Percentiles rank a stretch among this genome's conserved stretches.
These are phyloP conservation scores for Candida easanensis DNA, from an alignment of 805 yeast species.

Conservation along the genomic window DNA sequence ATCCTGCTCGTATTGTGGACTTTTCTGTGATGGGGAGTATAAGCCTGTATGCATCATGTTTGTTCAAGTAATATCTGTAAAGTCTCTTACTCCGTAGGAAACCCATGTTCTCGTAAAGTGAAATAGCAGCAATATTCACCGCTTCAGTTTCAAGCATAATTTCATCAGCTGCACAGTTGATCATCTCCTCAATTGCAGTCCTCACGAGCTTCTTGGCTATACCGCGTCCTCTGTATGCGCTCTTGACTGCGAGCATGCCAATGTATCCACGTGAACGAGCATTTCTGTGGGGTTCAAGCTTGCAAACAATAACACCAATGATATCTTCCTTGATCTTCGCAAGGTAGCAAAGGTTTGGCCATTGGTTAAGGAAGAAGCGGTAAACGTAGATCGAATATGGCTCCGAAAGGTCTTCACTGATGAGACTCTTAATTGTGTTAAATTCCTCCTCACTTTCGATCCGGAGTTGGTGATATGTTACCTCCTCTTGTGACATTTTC, in stretches of 20 bases:
- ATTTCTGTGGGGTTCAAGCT: slow-evolving; percentile 72
- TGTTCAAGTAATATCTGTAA: slow-evolving; percentile 83
- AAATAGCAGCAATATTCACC: slow-evolving; percentile 66
- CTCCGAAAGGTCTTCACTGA: slow-evolving; percentile 77
- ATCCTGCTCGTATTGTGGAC: slow-evolving; percentile 53
- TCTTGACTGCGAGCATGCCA: slow-evolving; percentile 91
- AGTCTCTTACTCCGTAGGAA: slow-evolving; percentile 72
- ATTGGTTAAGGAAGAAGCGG: slow-evolving; percentile 80
- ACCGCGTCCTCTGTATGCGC: slow-evolving; percentile 68
- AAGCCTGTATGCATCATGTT: slow-evolving; percentile 89
- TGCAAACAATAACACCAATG: slow-evolving; percentile 85
- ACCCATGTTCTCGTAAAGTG: slow-evolving; percentile 71
- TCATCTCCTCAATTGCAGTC: slow-evolving; percentile 62
- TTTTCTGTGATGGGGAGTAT: slow-evolving; percentile 74
- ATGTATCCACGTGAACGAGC: slow-evolving; percentile 84
- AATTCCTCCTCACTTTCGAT: slow-evolving; percentile 39
- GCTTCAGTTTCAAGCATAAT: slow-evolving; percentile 93
- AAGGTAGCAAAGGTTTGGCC: slow-evolving; percentile 82
- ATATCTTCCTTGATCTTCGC: slow-evolving; percentile 47
- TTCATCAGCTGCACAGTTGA: slow-evolving; percentile 71
- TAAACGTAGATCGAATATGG: slow-evolving; percentile 94
- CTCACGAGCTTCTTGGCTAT: slow-evolving; percentile 75
- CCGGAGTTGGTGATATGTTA: slow-evolving; percentile 25
- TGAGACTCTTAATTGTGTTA: slow-evolving; percentile 49
- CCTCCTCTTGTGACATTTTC: slow-evolving; percentile 5